Conservation (phyloP, 2,329 filamentous ascomycete species). For the Rhynchosporium agropyri region DNA sequence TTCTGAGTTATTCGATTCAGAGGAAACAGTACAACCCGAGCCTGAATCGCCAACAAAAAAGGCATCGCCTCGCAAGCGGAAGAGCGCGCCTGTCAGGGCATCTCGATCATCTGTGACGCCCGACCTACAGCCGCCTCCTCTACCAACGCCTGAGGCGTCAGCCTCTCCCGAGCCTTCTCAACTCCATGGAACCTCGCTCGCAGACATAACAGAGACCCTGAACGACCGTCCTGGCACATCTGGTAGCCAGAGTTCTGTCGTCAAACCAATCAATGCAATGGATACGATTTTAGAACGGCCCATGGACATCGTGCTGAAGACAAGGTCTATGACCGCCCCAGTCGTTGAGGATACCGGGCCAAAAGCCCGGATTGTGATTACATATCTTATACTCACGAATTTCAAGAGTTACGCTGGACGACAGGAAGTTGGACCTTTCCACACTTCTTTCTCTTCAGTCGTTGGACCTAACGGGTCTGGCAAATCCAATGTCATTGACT, state of each 20-base stretch:
- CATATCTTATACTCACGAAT: slow-evolving; percentile 87
- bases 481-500: slow-evolving; percentile 99
- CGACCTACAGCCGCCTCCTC: slow-evolving; percentile 42
- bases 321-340: slow-evolving; percentile 68
- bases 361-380: slow-evolving; percentile 88
- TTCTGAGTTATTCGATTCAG: slow-evolving; percentile 61
- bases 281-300: slow-evolving; percentile 81
- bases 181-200: slow-evolving; percentile 60
- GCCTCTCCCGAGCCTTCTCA: slow-evolving; percentile 58
- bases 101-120: slow-evolving; percentile 40
- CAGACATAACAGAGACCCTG: slow-evolving; percentile 72
- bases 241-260: slow-evolving; percentile 52
- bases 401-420: slow-evolving; percentile 98
- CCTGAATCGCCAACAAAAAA: slow-evolving; percentile 58
- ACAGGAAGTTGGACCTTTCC: slow-evolving; percentile 95
- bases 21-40: slow-evolving; percentile 52
- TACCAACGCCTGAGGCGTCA: slow-evolving; percentile 57
- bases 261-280: slow-evolving; percentile 75
- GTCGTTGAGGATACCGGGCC: slow-evolving; percentile 75
- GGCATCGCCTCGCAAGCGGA: slow-evolving; percentile 67
- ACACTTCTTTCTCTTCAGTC: slow-evolving; percentile 95
- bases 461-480: slow-evolving; percentile 97
- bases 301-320: slow-evolving; percentile 92
- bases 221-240: slow-evolving; percentile 61
- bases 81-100: slow-evolving; percentile 53